These are phyloP conservation scores for Coleophoma cylindrospora DNA, from an alignment of 2,329 filamentous ascomycete species.

Conservation along the genomic window DNA sequence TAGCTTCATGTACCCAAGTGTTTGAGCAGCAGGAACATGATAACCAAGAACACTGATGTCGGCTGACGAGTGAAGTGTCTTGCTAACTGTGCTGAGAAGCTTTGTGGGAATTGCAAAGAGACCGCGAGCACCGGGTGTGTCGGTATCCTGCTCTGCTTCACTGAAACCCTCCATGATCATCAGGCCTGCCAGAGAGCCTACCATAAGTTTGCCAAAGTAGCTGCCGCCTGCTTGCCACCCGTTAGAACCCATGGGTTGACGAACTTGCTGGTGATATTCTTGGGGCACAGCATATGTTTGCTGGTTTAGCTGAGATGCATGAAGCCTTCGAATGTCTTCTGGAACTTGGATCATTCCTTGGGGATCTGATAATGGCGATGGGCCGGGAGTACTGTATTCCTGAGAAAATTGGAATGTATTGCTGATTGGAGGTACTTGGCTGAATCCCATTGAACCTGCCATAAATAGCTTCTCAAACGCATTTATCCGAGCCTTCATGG, in stretches of 20 bases:
- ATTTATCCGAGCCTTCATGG: constrained; percentile 72
- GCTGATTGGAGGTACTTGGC: constrained; percentile 45
- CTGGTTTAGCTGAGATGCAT: constrained; percentile 18
- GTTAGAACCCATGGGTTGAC: constrained; percentile 50
- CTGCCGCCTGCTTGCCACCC: constrained; percentile 50
- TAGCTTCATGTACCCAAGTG: constrained; percentile 48
- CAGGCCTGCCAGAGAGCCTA: constrained; percentile 83
- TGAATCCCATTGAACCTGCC: constrained; percentile 61
- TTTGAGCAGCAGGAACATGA: constrained; percentile 36
- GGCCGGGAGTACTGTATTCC: constrained; percentile 22
- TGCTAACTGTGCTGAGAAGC: constrained; percentile 44
- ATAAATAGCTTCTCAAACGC: constrained; percentile 77
- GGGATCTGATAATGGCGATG: constrained; percentile 30
- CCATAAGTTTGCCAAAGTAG: constrained; percentile 76
- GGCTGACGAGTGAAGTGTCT: constrained; percentile 31
- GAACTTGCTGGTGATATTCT: constrained; percentile 30
- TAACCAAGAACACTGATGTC: constrained; percentile 50
- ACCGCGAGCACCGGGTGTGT: constrained; percentile 60
- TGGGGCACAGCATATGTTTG: constrained; percentile 26
- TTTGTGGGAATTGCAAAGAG: constrained; percentile 61
- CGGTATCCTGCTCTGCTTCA: constrained; percentile 55
- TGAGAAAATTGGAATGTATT: constrained; percentile 22
- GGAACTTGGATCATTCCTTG: constrained; percentile 62
- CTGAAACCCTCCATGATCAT: constrained; percentile 84
- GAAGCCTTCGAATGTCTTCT: constrained; percentile 49